Evolutionary conservation across 306 rosid species (phyloP).

Genomic region (Rosa persica): DNA sequence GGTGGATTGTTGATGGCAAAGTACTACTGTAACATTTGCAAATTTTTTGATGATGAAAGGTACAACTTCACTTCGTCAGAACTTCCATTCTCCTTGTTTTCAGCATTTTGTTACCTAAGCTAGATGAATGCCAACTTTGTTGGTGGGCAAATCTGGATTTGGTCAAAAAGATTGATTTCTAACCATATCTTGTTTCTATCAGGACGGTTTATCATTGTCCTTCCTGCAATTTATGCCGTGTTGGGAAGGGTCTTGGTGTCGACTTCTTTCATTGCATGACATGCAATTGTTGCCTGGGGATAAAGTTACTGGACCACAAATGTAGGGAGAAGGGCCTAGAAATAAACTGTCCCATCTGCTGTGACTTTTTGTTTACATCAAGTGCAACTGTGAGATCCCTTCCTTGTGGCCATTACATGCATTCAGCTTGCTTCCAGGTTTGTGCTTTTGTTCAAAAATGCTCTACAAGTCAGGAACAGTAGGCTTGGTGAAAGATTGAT

Average conservation of each 20-base stretch:
- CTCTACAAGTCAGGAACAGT: conserved; percentile 6
- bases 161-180: neutral
- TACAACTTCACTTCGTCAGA: conserved; percentile 21
- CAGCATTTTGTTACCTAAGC: neutral
- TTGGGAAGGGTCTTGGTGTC: conserved; percentile 82
- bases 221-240: conserved; percentile 86
- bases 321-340: conserved; percentile 84
- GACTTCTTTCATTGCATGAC: conserved; percentile 88
- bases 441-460: conserved; percentile 21
- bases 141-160: neutral
- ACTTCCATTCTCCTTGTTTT: neutral
- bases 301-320: conserved; percentile 65
- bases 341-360: conserved; percentile 89
- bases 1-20: conserved; percentile 70
- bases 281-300: conserved; percentile 89
- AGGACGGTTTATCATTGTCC: conserved; percentile 91
- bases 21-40: conserved; percentile 77
- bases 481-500: conserved; percentile 1
- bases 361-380: conserved; percentile 81
- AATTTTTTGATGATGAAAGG: conserved; percentile 90
- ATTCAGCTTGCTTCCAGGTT: conserved; percentile 93
- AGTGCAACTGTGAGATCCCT: conserved; percentile 88
- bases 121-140: neutral
- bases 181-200: conserved; percentile 4
- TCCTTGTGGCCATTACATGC: conserved; percentile 95